Conservation (phyloP, 2,329 filamentous ascomycete species). For the Fusarium circinatum region DNA sequence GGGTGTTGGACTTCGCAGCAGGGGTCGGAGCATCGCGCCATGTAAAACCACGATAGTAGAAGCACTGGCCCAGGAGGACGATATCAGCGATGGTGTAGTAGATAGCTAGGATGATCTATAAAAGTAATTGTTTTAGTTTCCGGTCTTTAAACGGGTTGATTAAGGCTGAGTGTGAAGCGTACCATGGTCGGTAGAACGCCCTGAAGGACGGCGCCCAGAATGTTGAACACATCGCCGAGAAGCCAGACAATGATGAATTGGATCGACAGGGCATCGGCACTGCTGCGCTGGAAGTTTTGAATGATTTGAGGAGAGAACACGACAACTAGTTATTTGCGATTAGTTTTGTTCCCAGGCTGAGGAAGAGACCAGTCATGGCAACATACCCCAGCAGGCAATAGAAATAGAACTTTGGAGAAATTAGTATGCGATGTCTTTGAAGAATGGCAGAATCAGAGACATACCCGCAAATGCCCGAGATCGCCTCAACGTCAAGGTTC, state of each 20-base stretch:
- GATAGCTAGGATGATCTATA: conserved; percentile 83
- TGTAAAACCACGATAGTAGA: conserved; percentile 92
- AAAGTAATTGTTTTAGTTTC: conserved; percentile 20
- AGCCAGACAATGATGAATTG: conserved; percentile 96
- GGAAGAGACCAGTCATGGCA: not conserved
- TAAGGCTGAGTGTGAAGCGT: conserved; percentile 29
- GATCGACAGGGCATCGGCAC: conserved; percentile 87
- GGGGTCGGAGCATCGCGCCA: conserved; percentile 65
- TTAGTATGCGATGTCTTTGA: conserved; percentile 12
- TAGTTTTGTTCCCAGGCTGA: conserved; percentile 19
- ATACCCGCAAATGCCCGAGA: conserved; percentile 91
- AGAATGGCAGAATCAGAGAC: conserved; percentile 49
- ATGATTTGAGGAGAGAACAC: conserved; percentile 98
- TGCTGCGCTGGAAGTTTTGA: conserved; percentile 88
- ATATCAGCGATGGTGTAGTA: conserved; percentile 95
- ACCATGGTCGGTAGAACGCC: conserved; percentile 94
- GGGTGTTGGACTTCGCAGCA: conserved; percentile 53
- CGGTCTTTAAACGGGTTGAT: not conserved
- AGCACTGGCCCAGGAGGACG: conserved; percentile 87
- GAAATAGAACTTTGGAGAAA: conserved; percentile 77
- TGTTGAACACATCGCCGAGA: conserved; percentile 94
- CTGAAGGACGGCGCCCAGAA: conserved; percentile 89
- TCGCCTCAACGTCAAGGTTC: conserved; percentile 86
- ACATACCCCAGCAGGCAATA: conserved; percentile 85
- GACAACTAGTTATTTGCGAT: conserved; percentile 66